phyloP scores from a whole-genome alignment of 1,139 yeast genomes.

The Meyerozyma guilliermondii region DNA sequence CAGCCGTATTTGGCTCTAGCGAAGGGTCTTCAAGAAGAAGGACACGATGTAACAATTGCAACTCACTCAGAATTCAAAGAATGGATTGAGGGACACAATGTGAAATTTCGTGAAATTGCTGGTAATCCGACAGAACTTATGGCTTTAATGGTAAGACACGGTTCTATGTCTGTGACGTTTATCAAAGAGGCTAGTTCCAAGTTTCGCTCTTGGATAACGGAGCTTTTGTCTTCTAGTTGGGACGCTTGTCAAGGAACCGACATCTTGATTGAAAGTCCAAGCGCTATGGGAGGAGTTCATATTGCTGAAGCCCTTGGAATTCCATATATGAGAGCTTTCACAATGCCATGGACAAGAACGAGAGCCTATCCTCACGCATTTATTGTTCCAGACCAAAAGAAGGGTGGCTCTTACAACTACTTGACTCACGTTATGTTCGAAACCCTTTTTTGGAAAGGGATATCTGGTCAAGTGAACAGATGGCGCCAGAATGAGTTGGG shows the following conservation, averaged over 20 bases:
- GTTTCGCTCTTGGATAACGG: slow-evolving; percentile 77
- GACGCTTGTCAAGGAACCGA: slow-evolving; percentile 81
- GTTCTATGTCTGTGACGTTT: slow-evolving; percentile 78
- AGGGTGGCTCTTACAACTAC: slow-evolving; percentile 89
- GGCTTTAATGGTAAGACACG: slow-evolving; percentile 90
- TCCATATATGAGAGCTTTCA: slow-evolving; percentile 91
- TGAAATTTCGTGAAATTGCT: slow-evolving; percentile 70
- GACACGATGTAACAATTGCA: slow-evolving; percentile 79
- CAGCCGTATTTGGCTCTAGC: slow-evolving; percentile 94
- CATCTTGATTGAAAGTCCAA: slow-evolving; percentile 84
- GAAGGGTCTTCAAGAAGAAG: slow-evolving; percentile 69
- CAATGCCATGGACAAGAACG: slow-evolving; percentile 98
- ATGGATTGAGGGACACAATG: slow-evolving; percentile 67
- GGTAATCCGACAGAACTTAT: slow-evolving; percentile 92
- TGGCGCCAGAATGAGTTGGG: slow-evolving; percentile 74
- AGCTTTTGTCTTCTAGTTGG: slow-evolving; percentile 71
- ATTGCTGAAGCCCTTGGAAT: slow-evolving; percentile 87
- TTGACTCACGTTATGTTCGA: slow-evolving; percentile 91
- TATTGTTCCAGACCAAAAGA: slow-evolving; percentile 86
- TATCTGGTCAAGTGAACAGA: slow-evolving; percentile 77
- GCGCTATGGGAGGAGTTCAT: slow-evolving; percentile 94
- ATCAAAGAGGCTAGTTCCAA: slow-evolving; percentile 76
- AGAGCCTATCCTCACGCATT: slow-evolving; percentile 96
- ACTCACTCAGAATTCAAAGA: slow-evolving; percentile 77
- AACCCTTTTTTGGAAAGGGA: slow-evolving; percentile 90